Conservation (phyloP, 2,329 filamentous ascomycete genomes). For the Dactylellina cionopaga region DNA sequence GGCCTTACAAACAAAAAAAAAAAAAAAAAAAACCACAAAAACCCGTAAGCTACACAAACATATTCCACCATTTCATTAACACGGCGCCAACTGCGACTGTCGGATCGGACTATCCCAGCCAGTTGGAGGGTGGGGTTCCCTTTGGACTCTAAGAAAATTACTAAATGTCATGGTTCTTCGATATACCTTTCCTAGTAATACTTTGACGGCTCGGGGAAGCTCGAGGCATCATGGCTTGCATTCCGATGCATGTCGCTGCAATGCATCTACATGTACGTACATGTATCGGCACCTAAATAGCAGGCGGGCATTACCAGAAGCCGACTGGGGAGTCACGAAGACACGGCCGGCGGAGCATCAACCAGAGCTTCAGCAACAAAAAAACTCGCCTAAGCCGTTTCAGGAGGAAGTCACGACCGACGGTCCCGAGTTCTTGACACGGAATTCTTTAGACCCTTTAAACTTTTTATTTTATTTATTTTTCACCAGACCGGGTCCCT, state of each 20-base stretch:
- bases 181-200: conserved; percentile 26
- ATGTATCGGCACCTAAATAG: conserved; percentile 12
- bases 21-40: neutral
- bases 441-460: conserved; percentile 6
- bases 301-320: neutral
- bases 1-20: neutral
- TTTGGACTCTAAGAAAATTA: neutral
- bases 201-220: conserved; percentile 49
- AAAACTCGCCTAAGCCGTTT: conserved; percentile 30
- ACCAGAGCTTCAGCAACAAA: neutral
- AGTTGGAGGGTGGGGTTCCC: neutral
- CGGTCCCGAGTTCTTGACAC: conserved; percentile 48
- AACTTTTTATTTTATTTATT: neutral
- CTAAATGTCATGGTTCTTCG: neutral
- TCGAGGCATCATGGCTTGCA: conserved; percentile 47
- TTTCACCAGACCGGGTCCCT: neutral
- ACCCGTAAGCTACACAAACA: conserved; percentile 2
- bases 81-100: conserved; percentile 39
- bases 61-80: conserved; percentile 15
- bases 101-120: conserved; percentile 30
- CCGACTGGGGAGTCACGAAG: too few species aligned
- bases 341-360: too few species aligned
- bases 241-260: conserved; percentile 50
- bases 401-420: conserved; percentile 44
- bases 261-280: conserved; percentile 18